Base-by-base conservation (phyloP, 345 rosid species). In the Capsella bursapastoris region DNA sequence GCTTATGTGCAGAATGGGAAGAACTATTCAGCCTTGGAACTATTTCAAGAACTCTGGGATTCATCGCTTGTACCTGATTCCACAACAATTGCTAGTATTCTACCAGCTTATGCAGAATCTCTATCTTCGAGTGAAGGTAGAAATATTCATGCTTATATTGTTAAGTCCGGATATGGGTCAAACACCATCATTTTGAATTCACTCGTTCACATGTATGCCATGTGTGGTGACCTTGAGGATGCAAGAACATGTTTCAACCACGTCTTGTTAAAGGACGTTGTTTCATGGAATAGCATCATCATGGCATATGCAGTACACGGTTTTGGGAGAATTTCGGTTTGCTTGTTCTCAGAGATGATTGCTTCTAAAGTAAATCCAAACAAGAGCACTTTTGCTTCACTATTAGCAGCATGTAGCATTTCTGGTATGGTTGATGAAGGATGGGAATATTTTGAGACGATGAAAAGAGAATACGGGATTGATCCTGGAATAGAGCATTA, bases 251-350 rank as follows among this genome's bases (percentile, higher is more conserved):
- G 81, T 71, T 92, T 90, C 37, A 82, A 89, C 64, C 61, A 52
- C 49, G 65, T 82, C 55, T 10, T 61, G 34, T 31, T 47, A 65
- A 88, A 85, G 83, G 86, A 90, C 78, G 76, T 86, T 32, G 81
- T 88, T 43, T 84, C 95, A 7, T 92, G 98, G 98, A 92, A 88
- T 68, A 85, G 83, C 27, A 84, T 88, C 71, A 87, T 90, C 61
- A 86, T 88, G 94, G 90, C 88, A 25, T 81, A 87, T 58, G 96
- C 85, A 12, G 79, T 87, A 59, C 94, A 90, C 27, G 91, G 96
- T 37, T 80, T 81, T 18, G 96, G 92, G 37, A 66, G 66, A 72
- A 71, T 37, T 32, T 83, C 92, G 3, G 38, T 85, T 58, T 69
- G 78, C 8, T 72, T 90, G 38, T 92, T 90, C 68, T 66, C 57